These are phyloP conservation scores for Davidsoniella neocaledoniae DNA, from an alignment of 2,329 filamentous ascomycete species.

Conservation along the genomic window DNA sequence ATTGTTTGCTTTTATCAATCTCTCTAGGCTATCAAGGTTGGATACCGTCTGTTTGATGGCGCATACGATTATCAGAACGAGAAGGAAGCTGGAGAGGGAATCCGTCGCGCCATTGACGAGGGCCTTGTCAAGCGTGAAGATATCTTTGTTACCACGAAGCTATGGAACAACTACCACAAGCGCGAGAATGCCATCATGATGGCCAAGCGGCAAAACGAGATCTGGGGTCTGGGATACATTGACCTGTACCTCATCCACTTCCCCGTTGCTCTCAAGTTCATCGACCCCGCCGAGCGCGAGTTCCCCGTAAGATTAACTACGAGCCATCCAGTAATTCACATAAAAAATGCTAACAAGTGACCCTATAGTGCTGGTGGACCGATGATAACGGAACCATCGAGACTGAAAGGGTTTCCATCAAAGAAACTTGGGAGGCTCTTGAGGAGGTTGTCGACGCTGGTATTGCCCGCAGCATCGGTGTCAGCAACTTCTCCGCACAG, in stretches of 20 bases:
- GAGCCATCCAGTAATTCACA: slow-evolving; percentile 26
- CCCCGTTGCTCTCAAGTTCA: slow-evolving; percentile 71
- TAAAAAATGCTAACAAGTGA: not conserved
- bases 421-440: slow-evolving; percentile 72
- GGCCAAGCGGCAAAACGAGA: slow-evolving; percentile 56
- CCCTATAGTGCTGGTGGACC: slow-evolving; percentile 9
- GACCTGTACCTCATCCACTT: slow-evolving; percentile 85
- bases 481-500: slow-evolving; percentile 69
- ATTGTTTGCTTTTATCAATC: not conserved
- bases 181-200: slow-evolving; percentile 60
- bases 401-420: slow-evolving; percentile 44
- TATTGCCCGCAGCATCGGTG: slow-evolving; percentile 56
- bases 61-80: slow-evolving; percentile 69
- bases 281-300: slow-evolving; percentile 63
- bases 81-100: slow-evolving; percentile 57
- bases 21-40: slow-evolving; percentile 37
- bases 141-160: slow-evolving; percentile 83
- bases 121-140: slow-evolving; percentile 51
- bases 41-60: slow-evolving; percentile 44
- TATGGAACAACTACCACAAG: slow-evolving; percentile 88
- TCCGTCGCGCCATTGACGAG: slow-evolving; percentile 64
- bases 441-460: slow-evolving; percentile 54
- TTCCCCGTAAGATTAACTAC: slow-evolving; percentile 51
- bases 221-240: slow-evolving; percentile 80
- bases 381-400: slow-evolving; percentile 9